phyloP scores from a whole-genome alignment of 768 basidiomycete genomes.

The Boletus huronensis region DNA sequence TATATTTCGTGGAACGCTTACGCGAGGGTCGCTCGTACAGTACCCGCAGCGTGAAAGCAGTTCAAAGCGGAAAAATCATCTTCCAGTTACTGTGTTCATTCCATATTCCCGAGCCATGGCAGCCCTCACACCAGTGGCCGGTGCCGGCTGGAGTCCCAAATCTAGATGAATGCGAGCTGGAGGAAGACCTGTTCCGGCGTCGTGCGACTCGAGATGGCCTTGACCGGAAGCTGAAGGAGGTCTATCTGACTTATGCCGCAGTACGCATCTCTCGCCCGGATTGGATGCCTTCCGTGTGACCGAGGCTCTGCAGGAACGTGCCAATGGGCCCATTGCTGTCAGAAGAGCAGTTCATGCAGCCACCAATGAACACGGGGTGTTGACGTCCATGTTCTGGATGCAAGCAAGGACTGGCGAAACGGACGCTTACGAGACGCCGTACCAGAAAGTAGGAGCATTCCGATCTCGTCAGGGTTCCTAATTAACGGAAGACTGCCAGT shows the following conservation, averaged over 20 bases:
- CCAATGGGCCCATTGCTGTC: constrained; percentile 64
- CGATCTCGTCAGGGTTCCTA: background rate
- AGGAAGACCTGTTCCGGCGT: constrained; percentile 42
- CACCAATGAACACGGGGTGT: constrained; percentile 42
- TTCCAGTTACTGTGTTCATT: constrained; percentile 78
- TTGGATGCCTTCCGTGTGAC: constrained; percentile 23
- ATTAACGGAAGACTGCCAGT: constrained; percentile 39
- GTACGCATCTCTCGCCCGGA: constrained; percentile 14
- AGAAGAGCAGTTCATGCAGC: constrained; percentile 49
- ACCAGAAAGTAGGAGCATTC: constrained; percentile 59
- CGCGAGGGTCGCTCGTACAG: constrained; percentile 73
- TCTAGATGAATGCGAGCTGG: constrained; percentile 63
- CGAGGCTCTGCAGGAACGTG: constrained; percentile 53
- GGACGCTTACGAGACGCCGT: constrained; percentile 63
- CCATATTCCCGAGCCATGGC: constrained; percentile 75
- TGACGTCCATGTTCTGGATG: constrained; percentile 75
- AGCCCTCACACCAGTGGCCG: constrained; percentile 63
- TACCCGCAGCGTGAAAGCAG: constrained; percentile 60
- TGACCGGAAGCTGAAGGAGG: constrained; percentile 34
- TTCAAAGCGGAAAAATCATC: constrained; percentile 50
- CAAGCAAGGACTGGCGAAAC: constrained; percentile 54
- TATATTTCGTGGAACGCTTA: constrained; percentile 74
- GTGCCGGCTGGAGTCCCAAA: constrained; percentile 53
- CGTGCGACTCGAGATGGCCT: constrained; percentile 28
- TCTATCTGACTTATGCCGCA: constrained; percentile 26